These are phyloP conservation scores for Huntiella decipiens DNA, from an alignment of 2,329 filamentous ascomycete genomes.

Conservation along the genomic window DNA sequence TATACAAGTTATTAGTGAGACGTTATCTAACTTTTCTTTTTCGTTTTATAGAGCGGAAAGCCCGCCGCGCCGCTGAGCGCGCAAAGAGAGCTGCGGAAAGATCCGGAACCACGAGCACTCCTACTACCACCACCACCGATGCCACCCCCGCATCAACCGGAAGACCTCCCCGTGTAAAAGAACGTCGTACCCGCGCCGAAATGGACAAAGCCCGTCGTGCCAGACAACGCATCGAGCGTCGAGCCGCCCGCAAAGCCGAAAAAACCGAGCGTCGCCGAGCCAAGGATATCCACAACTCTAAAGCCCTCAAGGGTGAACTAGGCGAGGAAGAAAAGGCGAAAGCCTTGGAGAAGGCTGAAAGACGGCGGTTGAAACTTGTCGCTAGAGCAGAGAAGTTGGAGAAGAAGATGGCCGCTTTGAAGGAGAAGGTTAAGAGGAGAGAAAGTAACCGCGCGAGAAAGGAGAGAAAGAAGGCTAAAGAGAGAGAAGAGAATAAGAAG, in stretches of 20 bases:
- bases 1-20: not conserved
- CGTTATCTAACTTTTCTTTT: not conserved
- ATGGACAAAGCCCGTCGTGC: not conserved
- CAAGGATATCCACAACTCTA: constrained; percentile 17
- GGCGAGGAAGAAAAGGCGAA: constrained; percentile 20
- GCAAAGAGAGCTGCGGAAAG: constrained; percentile 7
- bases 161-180: not conserved
- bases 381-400: constrained; percentile 8
- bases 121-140: constrained; percentile 1
- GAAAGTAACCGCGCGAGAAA: constrained; percentile 12
- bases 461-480: constrained; percentile 15
- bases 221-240: not conserved
- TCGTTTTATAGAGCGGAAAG: constrained; percentile 7
- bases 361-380: constrained; percentile 22
- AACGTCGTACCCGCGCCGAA: not conserved
- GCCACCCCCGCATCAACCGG: constrained; percentile 2
- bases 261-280: constrained; percentile 13
- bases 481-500: constrained; percentile 14
- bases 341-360: constrained; percentile 24
- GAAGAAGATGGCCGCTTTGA: constrained; percentile 9
- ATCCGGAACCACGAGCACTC: not conserved
- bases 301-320: constrained; percentile 21
- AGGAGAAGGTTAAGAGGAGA: constrained; percentile 12
- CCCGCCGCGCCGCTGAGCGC: constrained; percentile 11
- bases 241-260: not conserved